Evolutionary conservation across 495 filamentous ascomycete genomes (phyloP), one percentile per base, ranked within the genome.

Genomic region (Umbilicaria muhlenbergii): DNA sequence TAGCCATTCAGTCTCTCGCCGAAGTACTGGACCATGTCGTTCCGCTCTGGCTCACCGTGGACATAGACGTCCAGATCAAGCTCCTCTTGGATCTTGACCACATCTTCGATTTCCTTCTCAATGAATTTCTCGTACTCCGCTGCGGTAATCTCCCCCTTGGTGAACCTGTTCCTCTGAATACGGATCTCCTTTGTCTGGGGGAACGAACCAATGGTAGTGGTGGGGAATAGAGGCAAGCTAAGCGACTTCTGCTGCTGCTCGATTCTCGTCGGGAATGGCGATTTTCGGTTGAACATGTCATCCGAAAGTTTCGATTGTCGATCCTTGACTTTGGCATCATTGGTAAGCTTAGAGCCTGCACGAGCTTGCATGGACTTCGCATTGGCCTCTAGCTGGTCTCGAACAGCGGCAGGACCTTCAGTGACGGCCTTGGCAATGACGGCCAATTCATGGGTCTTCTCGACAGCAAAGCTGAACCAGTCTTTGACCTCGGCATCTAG

Each of bases 11-110:
- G 75, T 51, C 87, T 80, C 77, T 98, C 91, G 64, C 91, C 91
- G 58, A 98, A 98, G 78, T 95, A 98, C 67, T 98, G 91, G 34
- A 98, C 91, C 91, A 98, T 98, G 78, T 98, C 91, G 68, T 96
- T 96, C 65, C 91, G 86, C 75, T 98, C 91, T 40, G 91, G 89
- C 73, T 98, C 91, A 58, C 91, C 91, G 70, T 98, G 91, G 47
- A 98, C 91, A 58, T 83, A 81, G 58, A 98, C 92, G 57, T 96
- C 91, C 16, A 98, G 80, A 59, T 75, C 85, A 52, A 98, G 88
- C 69, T 93, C 89, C 54, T 96, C 88, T 72, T 98, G 91, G 66
- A 96, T 83, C 71, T 84, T 81, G 66, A 98, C 73, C 57, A 86
- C 83, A 38, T 85, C 76, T 55, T 83, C 65, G 61, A 98, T 98